Conservation (phyloP, 129 eudicot species). For the Flaveria trinervia region DNA sequence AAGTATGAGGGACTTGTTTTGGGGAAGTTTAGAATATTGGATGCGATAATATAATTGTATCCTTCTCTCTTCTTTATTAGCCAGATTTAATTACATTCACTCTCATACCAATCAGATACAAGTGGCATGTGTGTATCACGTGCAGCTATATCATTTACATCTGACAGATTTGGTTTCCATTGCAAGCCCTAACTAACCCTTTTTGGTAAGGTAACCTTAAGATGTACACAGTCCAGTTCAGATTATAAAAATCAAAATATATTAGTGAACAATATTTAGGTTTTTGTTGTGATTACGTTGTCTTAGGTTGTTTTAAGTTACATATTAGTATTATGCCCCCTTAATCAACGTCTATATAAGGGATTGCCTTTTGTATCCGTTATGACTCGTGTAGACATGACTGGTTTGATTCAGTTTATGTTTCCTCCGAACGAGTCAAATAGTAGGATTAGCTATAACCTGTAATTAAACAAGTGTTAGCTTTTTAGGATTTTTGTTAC, state of each 20-base stretch:
- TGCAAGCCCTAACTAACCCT: neutral
- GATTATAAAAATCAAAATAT: too few relatives aligned
- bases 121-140: conserved; percentile 30
- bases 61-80: conserved; percentile 53
- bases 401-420: too few relatives aligned
- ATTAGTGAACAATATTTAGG: too few relatives aligned
- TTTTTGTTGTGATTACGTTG: too few relatives aligned
- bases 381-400: too few relatives aligned
- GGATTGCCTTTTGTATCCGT: too few relatives aligned
- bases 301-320: too few relatives aligned
- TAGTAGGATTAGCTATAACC: too few relatives aligned
- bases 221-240: neutral
- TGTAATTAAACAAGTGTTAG: too few relatives aligned
- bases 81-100: conserved; percentile 60
- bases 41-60: conserved; percentile 42
- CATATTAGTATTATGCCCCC: neutral
- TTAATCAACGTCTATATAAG: too few relatives aligned
- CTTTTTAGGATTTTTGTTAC: neutral
- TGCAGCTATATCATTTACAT: conserved; percentile 34
- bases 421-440: too few relatives aligned
- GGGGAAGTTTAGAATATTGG: conserved; percentile 48
- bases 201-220: neutral
- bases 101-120: conserved; percentile 40
- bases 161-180: neutral
- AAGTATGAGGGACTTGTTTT: conserved; percentile 38